Conservation (phyloP, 2,329 filamentous ascomycete genomes). For the Pseudogymnoascus sp. region DNA sequence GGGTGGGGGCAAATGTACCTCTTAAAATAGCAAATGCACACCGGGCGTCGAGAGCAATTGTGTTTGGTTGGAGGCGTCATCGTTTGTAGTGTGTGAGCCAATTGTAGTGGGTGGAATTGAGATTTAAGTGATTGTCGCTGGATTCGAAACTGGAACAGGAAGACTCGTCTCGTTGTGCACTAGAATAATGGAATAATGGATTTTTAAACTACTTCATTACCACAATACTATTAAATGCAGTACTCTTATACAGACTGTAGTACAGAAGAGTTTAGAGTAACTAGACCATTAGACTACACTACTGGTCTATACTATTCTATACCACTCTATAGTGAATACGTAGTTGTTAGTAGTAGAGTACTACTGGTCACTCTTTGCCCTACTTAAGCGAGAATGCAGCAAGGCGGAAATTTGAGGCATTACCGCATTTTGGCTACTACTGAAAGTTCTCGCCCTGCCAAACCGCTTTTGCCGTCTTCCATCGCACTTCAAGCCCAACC, state of each 20-base stretch:
- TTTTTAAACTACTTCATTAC: background rate
- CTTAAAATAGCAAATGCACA: constrained; percentile 1
- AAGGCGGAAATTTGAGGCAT: constrained; percentile 1
- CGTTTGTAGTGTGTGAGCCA: background rate
- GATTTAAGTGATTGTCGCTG: background rate
- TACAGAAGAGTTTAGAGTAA: background rate
- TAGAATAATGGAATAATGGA: background rate
- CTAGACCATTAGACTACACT: background rate
- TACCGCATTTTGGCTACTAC: constrained; percentile 5
- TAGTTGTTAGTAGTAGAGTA: background rate
- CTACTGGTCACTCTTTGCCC: background rate
- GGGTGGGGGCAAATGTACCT: background rate
- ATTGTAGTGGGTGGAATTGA: background rate
- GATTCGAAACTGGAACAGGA: background rate
- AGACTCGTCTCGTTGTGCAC: background rate
- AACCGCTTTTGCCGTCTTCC: background rate
- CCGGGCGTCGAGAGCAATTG: background rate
- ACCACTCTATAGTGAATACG: background rate
- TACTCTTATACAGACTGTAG: background rate
- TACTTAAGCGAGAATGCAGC: constrained; percentile 7
- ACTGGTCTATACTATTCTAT: background rate
- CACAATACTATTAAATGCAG: background rate
- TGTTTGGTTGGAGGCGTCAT: background rate
- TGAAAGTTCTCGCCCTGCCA: background rate
- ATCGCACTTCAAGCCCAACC: background rate